These are phyloP conservation scores for Trichomonas tenax DNA, from an alignment of 208 protist genomes.

Conservation along the genomic window DNA sequence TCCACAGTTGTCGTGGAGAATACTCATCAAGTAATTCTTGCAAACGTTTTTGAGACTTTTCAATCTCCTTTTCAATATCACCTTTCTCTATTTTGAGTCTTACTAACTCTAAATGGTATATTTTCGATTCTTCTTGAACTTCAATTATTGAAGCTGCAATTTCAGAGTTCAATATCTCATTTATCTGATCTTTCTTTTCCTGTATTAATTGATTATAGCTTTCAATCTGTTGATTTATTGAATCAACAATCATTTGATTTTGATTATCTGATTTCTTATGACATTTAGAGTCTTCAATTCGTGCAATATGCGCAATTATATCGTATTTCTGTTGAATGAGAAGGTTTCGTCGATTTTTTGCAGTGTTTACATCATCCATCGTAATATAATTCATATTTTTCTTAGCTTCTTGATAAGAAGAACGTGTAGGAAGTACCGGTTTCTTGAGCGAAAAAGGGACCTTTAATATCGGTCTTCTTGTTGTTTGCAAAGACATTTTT, in stretches of 20 bases:
- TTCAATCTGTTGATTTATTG: not conserved
- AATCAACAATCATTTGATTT: not conserved
- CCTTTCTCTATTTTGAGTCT: not conserved
- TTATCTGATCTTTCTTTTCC: not conserved
- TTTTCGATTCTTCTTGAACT: not conserved
- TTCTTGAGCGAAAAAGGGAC: not conserved
- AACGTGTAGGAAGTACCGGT: not conserved
- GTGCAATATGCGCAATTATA: not conserved
- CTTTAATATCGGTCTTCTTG: not conserved
- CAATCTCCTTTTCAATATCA: not conserved
- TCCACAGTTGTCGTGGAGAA: not conserved
- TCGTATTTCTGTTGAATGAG: not conserved
- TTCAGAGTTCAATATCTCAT: not conserved
- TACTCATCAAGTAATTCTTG: not conserved
- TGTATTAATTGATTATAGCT: not conserved
- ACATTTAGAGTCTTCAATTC: not conserved
- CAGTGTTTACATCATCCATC: not conserved
- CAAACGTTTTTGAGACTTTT: not conserved
- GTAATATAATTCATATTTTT: not conserved
- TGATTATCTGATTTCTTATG: not conserved
- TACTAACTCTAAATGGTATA: not conserved
- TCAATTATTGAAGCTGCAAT: not conserved
- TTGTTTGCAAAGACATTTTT: not conserved
- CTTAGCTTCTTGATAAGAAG: not conserved
- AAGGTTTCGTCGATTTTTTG: not conserved